phyloP scores from a whole-genome alignment of 2,329 filamentous ascomycete genomes.

The Fusarium xylarioides region DNA sequence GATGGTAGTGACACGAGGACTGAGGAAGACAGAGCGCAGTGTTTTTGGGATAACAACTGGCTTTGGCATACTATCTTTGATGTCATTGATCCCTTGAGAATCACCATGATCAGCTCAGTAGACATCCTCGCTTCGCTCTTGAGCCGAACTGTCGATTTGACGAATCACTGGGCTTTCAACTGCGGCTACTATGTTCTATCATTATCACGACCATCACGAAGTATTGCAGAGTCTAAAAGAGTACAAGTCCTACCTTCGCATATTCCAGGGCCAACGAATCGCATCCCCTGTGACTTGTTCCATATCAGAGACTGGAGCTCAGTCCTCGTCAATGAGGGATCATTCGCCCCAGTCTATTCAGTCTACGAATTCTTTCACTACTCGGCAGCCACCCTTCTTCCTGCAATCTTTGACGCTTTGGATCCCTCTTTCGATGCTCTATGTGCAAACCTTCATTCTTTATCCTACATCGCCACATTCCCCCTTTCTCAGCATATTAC shows the following conservation, averaged over 20 bases:
- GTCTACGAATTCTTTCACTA: constrained; percentile 77
- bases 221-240: neutral
- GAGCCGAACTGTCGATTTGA: constrained; percentile 63
- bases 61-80: constrained; percentile 67
- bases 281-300: constrained; percentile 57
- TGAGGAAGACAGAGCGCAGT: constrained; percentile 15
- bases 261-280: constrained; percentile 7
- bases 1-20: constrained; percentile 32
- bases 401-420: constrained; percentile 57
- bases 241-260: constrained; percentile 23
- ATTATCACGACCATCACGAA: constrained; percentile 46
- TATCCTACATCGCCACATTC: constrained; percentile 73
- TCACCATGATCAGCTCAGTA: constrained; percentile 70
- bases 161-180: constrained; percentile 71
- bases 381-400: constrained; percentile 68
- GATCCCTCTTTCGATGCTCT: constrained; percentile 50
- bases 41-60: constrained; percentile 50
- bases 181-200: constrained; percentile 70
- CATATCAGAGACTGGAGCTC: constrained; percentile 70
- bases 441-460: constrained; percentile 53
- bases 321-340: constrained; percentile 77
- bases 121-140: constrained; percentile 69
- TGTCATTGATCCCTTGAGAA: constrained; percentile 59
- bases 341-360: constrained; percentile 74
- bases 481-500: constrained; percentile 69